Evolutionary conservation across 2,329 filamentous ascomycete species (phyloP), one percentile per base, ranked within the genome.

Genomic region (Ophiostoma pallidulum): DNA sequence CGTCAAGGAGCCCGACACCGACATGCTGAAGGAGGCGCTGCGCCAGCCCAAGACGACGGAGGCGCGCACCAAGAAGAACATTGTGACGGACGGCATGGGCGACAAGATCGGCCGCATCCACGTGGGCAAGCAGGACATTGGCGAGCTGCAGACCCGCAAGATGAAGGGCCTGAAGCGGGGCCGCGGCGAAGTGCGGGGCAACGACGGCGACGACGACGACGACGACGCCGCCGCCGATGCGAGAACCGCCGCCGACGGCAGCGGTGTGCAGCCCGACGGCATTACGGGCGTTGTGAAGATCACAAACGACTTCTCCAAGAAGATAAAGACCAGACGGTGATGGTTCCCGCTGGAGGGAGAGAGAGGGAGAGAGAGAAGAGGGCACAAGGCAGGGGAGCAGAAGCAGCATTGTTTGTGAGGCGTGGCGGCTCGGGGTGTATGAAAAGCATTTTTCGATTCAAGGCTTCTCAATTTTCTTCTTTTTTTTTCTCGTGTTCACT

Each of bases 101-200:
- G 92, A 98, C 68, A 97, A 97, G 82, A 75, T 97, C 54, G 92
- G 91, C 54, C 82, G 89, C 57, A 85, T 98, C 54, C 92, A 98
- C 65, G 68, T 94, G 51, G 88, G 86, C 60, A 88, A 84, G 71
- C 89, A 96, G 68, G 89, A 98, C 68, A 75, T 98, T 50, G 75
- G 73, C 61, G 78, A 84, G 58, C 67, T 98, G 66, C 92, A 98
- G 73, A 94, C 90, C 45, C 82, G 92, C 62, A 98, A 98, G 80
- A 97, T 98, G 90, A 98, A 98, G 80, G 92, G 90, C 56, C 67
- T 98, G 57, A 98, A 97, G 78, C 77, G 92, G 56, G 80, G 76
- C 54, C 78, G 87, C 47, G 81, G 75, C 44, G 72, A 69, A 4
- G 70, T 67, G 49, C 71, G 70, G 56, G 68, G n/a, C n/a, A n/a